Conservation (phyloP, 495 filamentous ascomycete species). For the Physcia stellaris region DNA sequence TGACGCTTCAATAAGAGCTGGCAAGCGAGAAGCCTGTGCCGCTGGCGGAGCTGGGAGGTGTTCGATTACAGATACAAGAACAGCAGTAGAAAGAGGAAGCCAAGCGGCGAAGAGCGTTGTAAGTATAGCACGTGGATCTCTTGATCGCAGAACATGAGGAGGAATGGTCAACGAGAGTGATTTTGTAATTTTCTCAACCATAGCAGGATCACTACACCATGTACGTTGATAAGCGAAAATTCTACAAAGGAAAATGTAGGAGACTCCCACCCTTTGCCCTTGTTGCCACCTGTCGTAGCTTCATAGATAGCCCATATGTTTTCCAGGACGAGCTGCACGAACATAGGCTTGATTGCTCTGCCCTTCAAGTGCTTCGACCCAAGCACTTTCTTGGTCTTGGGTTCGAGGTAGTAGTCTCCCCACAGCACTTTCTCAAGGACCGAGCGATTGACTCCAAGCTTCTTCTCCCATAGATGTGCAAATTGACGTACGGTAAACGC, state of each 20-base stretch:
- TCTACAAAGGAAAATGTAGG: no score
- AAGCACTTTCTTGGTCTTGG: conserved; percentile 89
- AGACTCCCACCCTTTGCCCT: conserved; percentile 63
- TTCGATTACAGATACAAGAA: conserved; percentile 87
- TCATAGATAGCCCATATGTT: conserved; percentile 96
- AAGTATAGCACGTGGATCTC: conserved; percentile 71
- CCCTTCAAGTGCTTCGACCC: conserved; percentile 89
- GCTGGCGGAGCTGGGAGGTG: conserved; percentile 72
- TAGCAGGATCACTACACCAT: conserved; percentile 52
- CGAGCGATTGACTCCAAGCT: conserved; percentile 86
- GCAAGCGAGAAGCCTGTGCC: conserved; percentile 75
- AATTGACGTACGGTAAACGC: conserved; percentile 95
- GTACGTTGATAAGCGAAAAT: no score
- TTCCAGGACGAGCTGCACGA: conserved; percentile 91
- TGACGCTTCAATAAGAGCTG: conserved; percentile 63
- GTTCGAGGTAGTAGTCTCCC: conserved; percentile 94
- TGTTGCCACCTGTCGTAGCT: conserved; percentile 69
- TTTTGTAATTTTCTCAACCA: conserved; percentile 90
- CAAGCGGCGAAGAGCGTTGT: conserved; percentile 77
- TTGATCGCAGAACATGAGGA: conserved; percentile 68
- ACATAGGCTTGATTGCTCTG: conserved; percentile 83
- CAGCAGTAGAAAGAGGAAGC: conserved; percentile 84
- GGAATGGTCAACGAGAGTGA: conserved; percentile 74
- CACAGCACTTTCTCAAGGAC: conserved; percentile 89
- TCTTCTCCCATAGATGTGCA: conserved; percentile 87